Base-by-base conservation (phyloP, 2,329 filamentous ascomycete genomes). In the Talaromyces albobiverticillius region DNA sequence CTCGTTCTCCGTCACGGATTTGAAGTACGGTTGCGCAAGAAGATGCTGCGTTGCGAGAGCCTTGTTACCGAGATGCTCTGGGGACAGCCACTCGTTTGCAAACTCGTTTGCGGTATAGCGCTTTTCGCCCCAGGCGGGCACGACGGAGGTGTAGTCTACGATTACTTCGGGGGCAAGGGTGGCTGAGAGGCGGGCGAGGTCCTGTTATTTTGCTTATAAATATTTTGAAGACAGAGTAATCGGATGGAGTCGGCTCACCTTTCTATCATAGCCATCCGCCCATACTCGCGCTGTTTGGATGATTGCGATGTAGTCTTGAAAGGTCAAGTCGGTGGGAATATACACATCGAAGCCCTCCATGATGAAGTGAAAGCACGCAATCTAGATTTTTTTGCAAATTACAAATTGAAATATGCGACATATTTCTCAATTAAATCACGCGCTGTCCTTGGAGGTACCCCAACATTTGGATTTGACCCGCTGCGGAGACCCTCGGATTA, bases 211-310 rank as follows among this genome's bases (percentile, higher is more conserved):
- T 18, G 8, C 18, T 10, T 7, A 14, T 42, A 20, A 20, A 14
- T 42, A 42, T n/a, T 6, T 7, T 13, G 6, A n/a, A 40, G 14
- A 40, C 14, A n/a, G 14, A n/a, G 13, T n/a, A 40, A 20, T 40
- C 6, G 14, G 5, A 29, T 29, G 26, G 5, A 29, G 26, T 7
- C 5, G 6, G 36, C n/a, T 13, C 53, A 63, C 62, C 34, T 64
- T 65, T 48, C 55, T 40, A 55, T 64, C 62, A 55, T 64, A 64
- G 1, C 56, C 63, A 49, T 64, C 62, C 26, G 60, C 63, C n/a
- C 59, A 54, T 9, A 59, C 58, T n/a, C 62, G 52, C 3, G 61
- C 56, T 7, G 54, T 60, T 46, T 66, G 62, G 32, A 55, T 54
- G 18, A 66, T 46, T 3, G 54, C 58, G 36, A 64, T 53, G 22